Base-by-base conservation (phyloP, 257 asterid species). In the Solanum tarapatanum region DNA sequence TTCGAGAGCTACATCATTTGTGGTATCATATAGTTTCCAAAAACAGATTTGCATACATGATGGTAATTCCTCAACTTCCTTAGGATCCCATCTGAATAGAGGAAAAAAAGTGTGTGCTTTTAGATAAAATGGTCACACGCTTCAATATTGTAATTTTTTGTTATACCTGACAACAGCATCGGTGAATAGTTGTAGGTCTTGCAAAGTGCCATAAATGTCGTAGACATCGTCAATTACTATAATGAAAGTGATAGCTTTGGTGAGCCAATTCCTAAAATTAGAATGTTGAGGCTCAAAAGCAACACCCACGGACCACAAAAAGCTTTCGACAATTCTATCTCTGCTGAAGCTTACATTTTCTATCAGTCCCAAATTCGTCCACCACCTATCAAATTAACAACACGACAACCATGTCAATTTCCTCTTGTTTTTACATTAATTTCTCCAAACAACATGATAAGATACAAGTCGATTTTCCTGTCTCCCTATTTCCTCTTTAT, bases 181-280 rank as follows among this genome's bases (percentile, higher is more conserved):
- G 41, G 97, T 89, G 90, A 94, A 93, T 24, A 45, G 58, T 41
- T 93, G 62, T 11, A 94, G 36, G 39, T 92, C 94, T 4, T 89
- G 87, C 28, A 28, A 84, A 3, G 92, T 85, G 45, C 93, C 95
- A 80, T 89, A 92, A 69, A 91, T 89, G 86, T 94, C 98, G 32
- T 92, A 94, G 5, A 94, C 86, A 86, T 94, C 98, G 87, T 94
- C 98, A 24, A 93, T 89, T 35, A 94, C 87, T 11, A 92, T 83
- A 9, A 92, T 74, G 84, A 93, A 87, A 37, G 84, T 33, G 33
- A 90, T 91, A 58, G 89, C 89, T 86, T 93, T 94, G 69, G 93
- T 89, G n/a, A 93, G 92, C 95, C 92, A 91, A 70, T 85, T 93
- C 41, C 95, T 84, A 28, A 92, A 92, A 82, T 86, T 85, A 68